Base-by-base conservation (phyloP, 1,284 basidiomycete genomes). In the Anthracocystis panici-leucophaei region DNA sequence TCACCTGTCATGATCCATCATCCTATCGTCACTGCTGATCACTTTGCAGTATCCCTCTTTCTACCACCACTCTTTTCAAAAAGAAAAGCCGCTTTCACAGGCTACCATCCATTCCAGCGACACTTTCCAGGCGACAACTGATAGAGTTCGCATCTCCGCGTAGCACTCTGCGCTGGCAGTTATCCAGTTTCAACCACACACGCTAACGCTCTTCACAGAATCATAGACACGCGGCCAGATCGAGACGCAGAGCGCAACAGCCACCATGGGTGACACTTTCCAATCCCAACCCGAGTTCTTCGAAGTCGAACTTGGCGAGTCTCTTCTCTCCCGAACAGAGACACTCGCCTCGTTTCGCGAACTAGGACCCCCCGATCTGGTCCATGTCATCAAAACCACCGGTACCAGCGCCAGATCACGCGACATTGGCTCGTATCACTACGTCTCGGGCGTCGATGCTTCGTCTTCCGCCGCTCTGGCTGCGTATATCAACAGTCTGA, bases 401-500 rank as follows among this genome's bases (percentile, higher is more conserved):
- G 94, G 94, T 14, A 73, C 68, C 44, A 90, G 91, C 75, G 89
- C 91, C 44, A 92, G 92, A 2, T 90, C 92, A 78, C 92, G 92
- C 84, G 94, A 97, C 44, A 75, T 83, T 25, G 82, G 83, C 42
- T 83, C 83, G 5, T 84, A 84, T 57, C 83, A 84, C 69, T 82
- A 82, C 55, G 82, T 97, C 62, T 98, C 96, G 0, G 96, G 96
- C 29, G 93, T 98, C 53, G 96, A 99, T 86, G 94, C 96, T 0
- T 97, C 94, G 11, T 97, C 95, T 1, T 97, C 95, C 12, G 97
- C 96, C 2, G 97, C 95, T 0, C 89, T 99, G 12, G 97, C 96
- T 10, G 96, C 96, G 5, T 99, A 99, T 87, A 92, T 99, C 86
- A 99, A 99, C 88, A 96, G 94, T 16, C 89, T 99, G 35, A 96